Base-by-base conservation (phyloP, 163 green algal genomes). In the Prototheca cutis region DNA sequence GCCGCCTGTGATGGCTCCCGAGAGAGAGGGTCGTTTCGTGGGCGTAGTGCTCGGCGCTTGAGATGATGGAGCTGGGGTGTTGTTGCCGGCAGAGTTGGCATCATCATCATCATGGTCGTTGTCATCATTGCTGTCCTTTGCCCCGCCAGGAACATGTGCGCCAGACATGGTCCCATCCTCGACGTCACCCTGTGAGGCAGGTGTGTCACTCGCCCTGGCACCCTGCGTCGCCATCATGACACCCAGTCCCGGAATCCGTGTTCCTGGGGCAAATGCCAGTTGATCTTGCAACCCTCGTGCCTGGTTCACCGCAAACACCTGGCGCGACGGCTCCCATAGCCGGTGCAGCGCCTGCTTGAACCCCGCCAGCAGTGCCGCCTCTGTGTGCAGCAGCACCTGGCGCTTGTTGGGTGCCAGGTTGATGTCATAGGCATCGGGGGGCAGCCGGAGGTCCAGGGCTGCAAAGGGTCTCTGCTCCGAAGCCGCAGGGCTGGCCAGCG, bases 341-440 rank as follows among this genome's bases (percentile, higher is more conserved):
- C 70, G 24, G 28, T 78, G 47, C 48, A 97, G 73, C 0, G 68
- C 79, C 61, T 85, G 63, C 32, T 76, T 62, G 40, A 92, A 62
- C 4, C 70, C 61, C 2, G 65, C 67, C 32, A 90, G 55, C 2
- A 90, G 36, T 10, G 53, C 67, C 27, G 45, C 42, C 48, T 71
- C 63, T 23, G 68, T 40, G 52, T 91, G 73, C 59, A 96, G 68
- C 18, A 95, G 84, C 42, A 95, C 82, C 54, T 83, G 86, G 36
- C 92, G 80, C 83, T 98, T 98, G 72, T 98, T 90, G 6, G 92
- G 92, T 8, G 93, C 95, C 2, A 98, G 82, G 59, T 98, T 98
- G 24, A 98, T 78, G 68, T 98, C 92, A 51, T 80, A 87, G 4
- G 58, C 61, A 64, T 81, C 66, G 3, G 51, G 52, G 1, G 78